phyloP scores from a whole-genome alignment of 2,329 filamentous ascomycete species.

The Ceratocystis papillata region DNA sequence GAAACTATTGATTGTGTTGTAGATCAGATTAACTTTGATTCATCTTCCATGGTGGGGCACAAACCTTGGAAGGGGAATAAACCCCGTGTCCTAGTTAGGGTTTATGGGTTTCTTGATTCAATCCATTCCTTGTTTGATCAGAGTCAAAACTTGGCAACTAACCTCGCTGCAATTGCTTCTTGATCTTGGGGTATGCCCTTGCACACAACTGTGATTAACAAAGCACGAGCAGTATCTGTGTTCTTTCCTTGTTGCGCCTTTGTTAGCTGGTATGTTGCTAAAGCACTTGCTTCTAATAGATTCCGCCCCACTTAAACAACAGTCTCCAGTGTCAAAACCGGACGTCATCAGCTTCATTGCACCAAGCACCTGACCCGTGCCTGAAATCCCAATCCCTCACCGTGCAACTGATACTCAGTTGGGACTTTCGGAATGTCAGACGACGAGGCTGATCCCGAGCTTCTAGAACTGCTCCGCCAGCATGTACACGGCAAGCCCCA shows the following conservation, averaged over 20 bases:
- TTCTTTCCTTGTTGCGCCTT: background rate
- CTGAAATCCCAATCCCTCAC: background rate
- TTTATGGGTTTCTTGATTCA: background rate
- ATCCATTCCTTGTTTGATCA: background rate
- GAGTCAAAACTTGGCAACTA: background rate
- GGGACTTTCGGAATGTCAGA: constrained; percentile 57
- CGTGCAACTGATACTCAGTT: background rate
- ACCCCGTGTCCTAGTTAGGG: background rate
- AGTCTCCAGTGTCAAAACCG: background rate
- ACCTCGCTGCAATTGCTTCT: no score
- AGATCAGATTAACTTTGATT: constrained; percentile 11
- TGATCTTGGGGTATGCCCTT: no score
- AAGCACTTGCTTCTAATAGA: background rate
- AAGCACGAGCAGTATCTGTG: background rate
- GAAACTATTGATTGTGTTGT: background rate
- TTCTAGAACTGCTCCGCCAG: constrained; percentile 74
- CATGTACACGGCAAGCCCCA: constrained; percentile 54
- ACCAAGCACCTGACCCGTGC: background rate
- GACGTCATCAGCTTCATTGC: constrained; percentile 7
- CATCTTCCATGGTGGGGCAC: constrained; percentile 12
- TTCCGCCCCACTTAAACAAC: constrained; percentile 6
- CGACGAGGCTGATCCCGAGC: constrained; percentile 79
- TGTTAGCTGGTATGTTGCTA: background rate
- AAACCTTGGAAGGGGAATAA: constrained; percentile 8
- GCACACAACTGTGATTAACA: no score